Evolutionary conservation across 176 grass and related monocot genomes (phyloP).

Genomic region (Chrysopogon serrulatus): DNA sequence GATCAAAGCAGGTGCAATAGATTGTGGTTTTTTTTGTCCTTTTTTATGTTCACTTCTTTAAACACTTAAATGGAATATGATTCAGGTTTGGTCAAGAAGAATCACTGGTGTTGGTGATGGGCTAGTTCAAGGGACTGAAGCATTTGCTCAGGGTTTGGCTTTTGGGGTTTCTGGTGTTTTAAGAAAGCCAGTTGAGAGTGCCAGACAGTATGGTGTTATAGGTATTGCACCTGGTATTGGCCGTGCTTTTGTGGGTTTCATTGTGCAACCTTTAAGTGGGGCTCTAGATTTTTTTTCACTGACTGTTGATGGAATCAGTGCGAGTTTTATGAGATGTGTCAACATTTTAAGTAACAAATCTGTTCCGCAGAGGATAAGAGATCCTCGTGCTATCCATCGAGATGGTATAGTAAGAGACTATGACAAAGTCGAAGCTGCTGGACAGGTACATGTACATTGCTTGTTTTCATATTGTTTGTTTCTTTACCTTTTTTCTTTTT

Average conservation of each 20-base stretch:
- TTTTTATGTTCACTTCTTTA: slow-evolving; percentile 20
- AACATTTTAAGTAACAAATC: slow-evolving; percentile 89
- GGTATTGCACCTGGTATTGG: slow-evolving; percentile 92
- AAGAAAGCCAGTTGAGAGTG: slow-evolving; percentile 92
- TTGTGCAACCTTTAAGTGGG: slow-evolving; percentile 96
- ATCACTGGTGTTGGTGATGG: slow-evolving; percentile 93
- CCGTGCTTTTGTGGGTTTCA: slow-evolving; percentile 84
- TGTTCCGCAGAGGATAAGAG: slow-evolving; percentile 59
- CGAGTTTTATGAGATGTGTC: slow-evolving; percentile 83
- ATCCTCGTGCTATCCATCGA: slow-evolving; percentile 75
- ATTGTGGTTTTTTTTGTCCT: slow-evolving; percentile 6
- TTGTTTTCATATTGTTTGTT: slow-evolving; percentile 4
- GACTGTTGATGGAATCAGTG: slow-evolving; percentile 86
- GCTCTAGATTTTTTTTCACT: slow-evolving; percentile 85
- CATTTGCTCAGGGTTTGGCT: slow-evolving; percentile 94
- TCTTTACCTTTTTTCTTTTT: not conserved
- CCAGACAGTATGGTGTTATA: slow-evolving; percentile 77
- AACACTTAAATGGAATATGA: slow-evolving; percentile 15
- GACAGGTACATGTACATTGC: slow-evolving; percentile 67
- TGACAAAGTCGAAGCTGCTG: slow-evolving; percentile 59
- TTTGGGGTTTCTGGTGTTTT: slow-evolving; percentile 96
- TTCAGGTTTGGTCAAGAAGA: slow-evolving; percentile 80
- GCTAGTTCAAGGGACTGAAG: slow-evolving; percentile 89
- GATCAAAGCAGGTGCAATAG: slow-evolving; percentile 85
- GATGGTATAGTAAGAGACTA: slow-evolving; percentile 89